Conservation (phyloP, 2,329 filamentous ascomycete genomes). For the Elsinoe arachidis region DNA sequence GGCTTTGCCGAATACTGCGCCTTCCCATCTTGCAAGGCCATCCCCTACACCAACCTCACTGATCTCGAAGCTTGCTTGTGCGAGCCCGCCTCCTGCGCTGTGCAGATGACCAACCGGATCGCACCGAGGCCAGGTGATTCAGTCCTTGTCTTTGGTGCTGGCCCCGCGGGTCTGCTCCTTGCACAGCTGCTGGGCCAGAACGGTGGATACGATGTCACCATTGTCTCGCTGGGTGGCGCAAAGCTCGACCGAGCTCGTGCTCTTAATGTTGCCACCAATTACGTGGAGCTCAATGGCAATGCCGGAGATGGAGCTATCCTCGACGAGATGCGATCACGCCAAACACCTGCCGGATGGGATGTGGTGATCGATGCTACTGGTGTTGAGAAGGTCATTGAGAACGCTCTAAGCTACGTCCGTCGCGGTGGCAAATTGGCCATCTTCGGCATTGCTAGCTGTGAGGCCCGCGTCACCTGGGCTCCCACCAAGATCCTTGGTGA, state of each 20-base stretch:
- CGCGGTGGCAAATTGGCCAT: slow-evolving; percentile 63
- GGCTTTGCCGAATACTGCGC: slow-evolving; percentile 64
- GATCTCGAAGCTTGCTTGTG: slow-evolving; percentile 62
- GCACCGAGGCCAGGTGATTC: slow-evolving; percentile 55
- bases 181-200: slow-evolving; percentile 56
- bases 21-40: slow-evolving; percentile 49
- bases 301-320: slow-evolving; percentile 50
- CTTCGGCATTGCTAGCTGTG: slow-evolving; percentile 60
- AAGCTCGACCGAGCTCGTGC: slow-evolving; percentile 60
- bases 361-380: slow-evolving; percentile 65
- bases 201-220: slow-evolving; percentile 56
- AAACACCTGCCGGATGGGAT: slow-evolving; percentile 62
- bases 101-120: slow-evolving; percentile 62
- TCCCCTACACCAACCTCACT: slow-evolving; percentile 56
- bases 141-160: slow-evolving; percentile 58
- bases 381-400: slow-evolving; percentile 58
- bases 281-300: slow-evolving; percentile 37
- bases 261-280: slow-evolving; percentile 41
- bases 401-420: slow-evolving; percentile 62
- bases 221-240: slow-evolving; percentile 37
- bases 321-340: slow-evolving; percentile 51
- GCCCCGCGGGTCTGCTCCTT: slow-evolving; percentile 57
- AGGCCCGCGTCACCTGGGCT: slow-evolving; percentile 56
- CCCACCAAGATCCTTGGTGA: slow-evolving; percentile 61
- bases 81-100: slow-evolving; percentile 63